phyloP scores from a whole-genome alignment of 2,329 filamentous ascomycete genomes.

The Zymoseptoria brevis region DNA sequence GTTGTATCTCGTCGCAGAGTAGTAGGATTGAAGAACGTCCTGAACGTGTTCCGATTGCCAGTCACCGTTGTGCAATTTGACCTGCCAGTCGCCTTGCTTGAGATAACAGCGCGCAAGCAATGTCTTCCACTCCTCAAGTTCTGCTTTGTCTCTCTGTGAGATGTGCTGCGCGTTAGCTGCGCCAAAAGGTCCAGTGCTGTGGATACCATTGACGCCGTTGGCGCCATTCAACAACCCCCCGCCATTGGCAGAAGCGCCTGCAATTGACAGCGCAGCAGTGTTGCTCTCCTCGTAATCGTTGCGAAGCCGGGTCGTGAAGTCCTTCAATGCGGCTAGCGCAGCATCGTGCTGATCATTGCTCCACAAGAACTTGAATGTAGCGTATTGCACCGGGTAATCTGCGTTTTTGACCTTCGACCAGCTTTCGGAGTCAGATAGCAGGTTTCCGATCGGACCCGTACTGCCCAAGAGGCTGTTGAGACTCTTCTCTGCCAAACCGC shows the following conservation, averaged over 20 bases:
- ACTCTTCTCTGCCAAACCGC: conserved; percentile 91
- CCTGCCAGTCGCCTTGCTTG: conserved; percentile 93
- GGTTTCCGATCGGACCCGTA: conserved; percentile 22
- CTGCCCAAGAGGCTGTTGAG: conserved; percentile 76
- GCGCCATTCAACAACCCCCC: conserved; percentile 34
- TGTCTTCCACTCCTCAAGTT: conserved; percentile 52
- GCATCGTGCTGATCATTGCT: conserved; percentile 63
- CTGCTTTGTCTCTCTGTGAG: conserved; percentile 33
- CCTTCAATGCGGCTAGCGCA: conserved; percentile 52
- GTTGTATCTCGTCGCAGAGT: conserved; percentile 87
- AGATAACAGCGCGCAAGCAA: conserved; percentile 92
- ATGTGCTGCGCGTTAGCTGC: conserved; percentile 20
- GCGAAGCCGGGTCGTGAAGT: conserved; percentile 53
- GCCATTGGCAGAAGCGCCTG: conserved; percentile 39
- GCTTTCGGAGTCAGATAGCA: conserved; percentile 15
- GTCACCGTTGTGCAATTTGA: conserved; percentile 72
- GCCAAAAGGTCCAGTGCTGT: conserved; percentile 27
- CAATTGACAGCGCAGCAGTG: conserved; percentile 25
- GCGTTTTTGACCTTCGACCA: conserved; percentile 35
- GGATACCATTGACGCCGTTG: conserved; percentile 35
- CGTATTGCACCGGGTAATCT: conserved; percentile 80
- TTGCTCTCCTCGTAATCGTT: conserved; percentile 47
- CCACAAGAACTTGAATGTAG: conserved; percentile 97
- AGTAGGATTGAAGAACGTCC: conserved; percentile 85
- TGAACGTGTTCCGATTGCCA: conserved; percentile 82